Evolutionary conservation across 129 eudicot species (phyloP), one percentile per base, ranked within the genome.

Genomic region (Flaveria robusta): DNA sequence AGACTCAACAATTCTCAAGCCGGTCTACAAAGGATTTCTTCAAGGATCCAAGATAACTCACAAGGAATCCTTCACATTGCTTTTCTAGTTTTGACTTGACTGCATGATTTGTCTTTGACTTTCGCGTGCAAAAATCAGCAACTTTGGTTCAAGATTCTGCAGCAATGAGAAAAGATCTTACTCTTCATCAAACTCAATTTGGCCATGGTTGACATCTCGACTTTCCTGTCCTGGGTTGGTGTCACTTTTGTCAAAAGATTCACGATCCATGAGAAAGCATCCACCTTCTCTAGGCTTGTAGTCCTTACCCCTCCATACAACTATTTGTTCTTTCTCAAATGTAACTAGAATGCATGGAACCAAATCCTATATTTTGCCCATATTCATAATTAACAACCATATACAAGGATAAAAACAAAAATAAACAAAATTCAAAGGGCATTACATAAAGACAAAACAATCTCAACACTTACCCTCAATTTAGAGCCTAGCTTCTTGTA

Each of bases 281-380:
- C 91, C 93, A 1, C 73, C 93, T 65, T 88, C 81, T 29, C 29
- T 68, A 24, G 98, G 96, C 31, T 82, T 81, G 68, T 91, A 87
- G 70, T 85, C 82, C 46, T 79, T 81, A 67, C 89, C 95, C 82
- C 87, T 84, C 97, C 98, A 94, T 29, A 94, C 74, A 47, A 94
- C 97, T 77, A 94, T 87, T 85, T 94, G 98, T 70, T 94, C 97
- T 79, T 94, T 94, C 20, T 82, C 93, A 83, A 94, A 94, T 49
- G 97, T 88, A 68, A 94, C 97, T 34, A 87, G 82, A 47, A 87
- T 78, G 78, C 98, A 94, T 29, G 96, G 98, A 59, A 94, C 97
- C 77, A 94, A 82, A 74, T 91, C 97, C 97, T 94, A 90, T 20
- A 70, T 60, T 19, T 47, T 45, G 19, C 20, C 37, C 7, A 72